Evolutionary conservation across 768 basidiomycete genomes (phyloP).

Genomic region (Suillus cothurnatus): DNA sequence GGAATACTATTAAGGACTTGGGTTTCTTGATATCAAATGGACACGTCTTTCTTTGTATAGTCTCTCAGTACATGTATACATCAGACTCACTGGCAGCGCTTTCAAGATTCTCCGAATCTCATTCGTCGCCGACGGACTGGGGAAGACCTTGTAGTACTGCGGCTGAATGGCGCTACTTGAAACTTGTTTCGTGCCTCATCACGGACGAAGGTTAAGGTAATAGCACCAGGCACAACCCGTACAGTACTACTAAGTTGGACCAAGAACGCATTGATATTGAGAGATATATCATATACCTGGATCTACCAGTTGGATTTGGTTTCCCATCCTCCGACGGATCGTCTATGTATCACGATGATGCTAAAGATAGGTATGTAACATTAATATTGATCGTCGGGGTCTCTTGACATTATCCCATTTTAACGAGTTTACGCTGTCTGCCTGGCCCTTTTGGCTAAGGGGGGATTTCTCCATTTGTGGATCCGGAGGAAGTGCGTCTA

Average conservation of each 20-base stretch:
- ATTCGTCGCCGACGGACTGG: conserved; percentile 26
- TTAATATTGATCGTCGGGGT: not conserved
- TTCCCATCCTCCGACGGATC: conserved; percentile 45
- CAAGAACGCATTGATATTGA: conserved; percentile 34
- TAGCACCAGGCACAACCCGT: conserved; percentile 33
- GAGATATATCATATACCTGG: conserved; percentile 34
- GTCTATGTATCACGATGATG: conserved; percentile 29
- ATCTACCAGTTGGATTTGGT: conserved; percentile 45
- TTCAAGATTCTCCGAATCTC: conserved; percentile 33
- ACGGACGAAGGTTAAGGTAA: conserved; percentile 15
- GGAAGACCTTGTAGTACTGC: conserved; percentile 30
- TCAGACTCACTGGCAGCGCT: not conserved
- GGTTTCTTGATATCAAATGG: conserved; percentile 61
- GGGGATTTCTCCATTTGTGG: too few relatives aligned
- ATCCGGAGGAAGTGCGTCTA: not conserved
- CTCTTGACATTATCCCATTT: not conserved
- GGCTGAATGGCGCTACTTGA: conserved; percentile 33
- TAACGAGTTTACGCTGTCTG: not conserved
- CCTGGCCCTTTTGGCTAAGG: not conserved
- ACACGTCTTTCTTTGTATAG: conserved; percentile 39
- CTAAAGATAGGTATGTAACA: conserved; percentile 32
- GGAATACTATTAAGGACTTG: conserved; percentile 54
- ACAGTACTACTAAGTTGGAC: conserved; percentile 55
- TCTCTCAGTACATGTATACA: not conserved
- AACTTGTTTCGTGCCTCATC: conserved; percentile 29